Evolutionary conservation across 257 asterid species (phyloP).

Genomic region (Striga asiatica): DNA sequence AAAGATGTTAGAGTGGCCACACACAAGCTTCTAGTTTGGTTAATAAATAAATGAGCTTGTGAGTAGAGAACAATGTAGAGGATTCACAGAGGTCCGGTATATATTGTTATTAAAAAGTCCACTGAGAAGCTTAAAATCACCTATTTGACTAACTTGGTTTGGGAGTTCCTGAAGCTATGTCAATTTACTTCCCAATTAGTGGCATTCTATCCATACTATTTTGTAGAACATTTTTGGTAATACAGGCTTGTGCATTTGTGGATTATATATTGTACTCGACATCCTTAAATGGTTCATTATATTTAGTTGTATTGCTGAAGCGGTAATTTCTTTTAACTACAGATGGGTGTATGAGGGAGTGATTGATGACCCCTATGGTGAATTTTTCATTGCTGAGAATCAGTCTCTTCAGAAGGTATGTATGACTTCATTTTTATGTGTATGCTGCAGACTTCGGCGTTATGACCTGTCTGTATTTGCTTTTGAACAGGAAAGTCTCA

Average conservation of each 20-base stretch:
- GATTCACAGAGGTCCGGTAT: background rate
- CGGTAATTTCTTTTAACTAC: slow-evolving; percentile 14
- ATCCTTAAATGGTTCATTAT: background rate
- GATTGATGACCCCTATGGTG: slow-evolving; percentile 90
- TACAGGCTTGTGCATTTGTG: background rate
- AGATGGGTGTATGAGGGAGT: slow-evolving; percentile 99
- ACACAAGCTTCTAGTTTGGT: background rate
- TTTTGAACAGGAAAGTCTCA: slow-evolving; percentile 79
- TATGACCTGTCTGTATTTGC: slow-evolving; percentile 23
- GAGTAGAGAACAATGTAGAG: slow-evolving; percentile 7
- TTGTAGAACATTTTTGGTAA: background rate
- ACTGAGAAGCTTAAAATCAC: background rate
- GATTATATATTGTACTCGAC: background rate
- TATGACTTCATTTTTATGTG: slow-evolving; percentile 1
- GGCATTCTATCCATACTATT: background rate
- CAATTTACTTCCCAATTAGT: background rate
- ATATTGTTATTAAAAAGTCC: background rate
- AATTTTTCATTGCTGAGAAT: slow-evolving; percentile 95
- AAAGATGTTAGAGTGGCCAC: slow-evolving; percentile 1
- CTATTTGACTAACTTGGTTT: background rate
- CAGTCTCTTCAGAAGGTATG: slow-evolving; percentile 87
- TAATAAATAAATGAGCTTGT: slow-evolving; percentile 11
- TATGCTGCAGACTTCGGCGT: slow-evolving; percentile 10
- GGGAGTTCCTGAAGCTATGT: background rate
- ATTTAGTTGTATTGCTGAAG: slow-evolving; percentile 15